Base-by-base conservation (phyloP, 2,329 filamentous ascomycete species). In the Alternaria consortialis region DNA sequence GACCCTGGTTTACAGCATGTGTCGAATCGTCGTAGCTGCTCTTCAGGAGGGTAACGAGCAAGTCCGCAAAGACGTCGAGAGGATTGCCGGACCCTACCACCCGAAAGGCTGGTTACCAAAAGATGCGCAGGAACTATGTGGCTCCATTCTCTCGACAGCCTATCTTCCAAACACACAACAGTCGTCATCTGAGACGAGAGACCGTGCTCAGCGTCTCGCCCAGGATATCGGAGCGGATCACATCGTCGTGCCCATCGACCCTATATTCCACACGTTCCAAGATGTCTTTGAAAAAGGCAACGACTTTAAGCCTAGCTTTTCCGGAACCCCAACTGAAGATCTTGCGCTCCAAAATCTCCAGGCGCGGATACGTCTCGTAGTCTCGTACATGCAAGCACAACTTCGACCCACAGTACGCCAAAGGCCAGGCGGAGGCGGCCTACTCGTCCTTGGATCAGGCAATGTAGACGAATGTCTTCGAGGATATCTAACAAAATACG, bases 401-500 rank as follows among this genome's bases (percentile, higher is more conserved):
- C 27, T 88, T 89, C 69, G 89, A 0, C 87, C 88, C 0, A 86
- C 84, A 3, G 83, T 86, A 3, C 84, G 89, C 12, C 80, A 85
- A 6, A 80, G 85, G 15, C 82, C 83, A n/a, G 84, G 84, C 17
- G 86, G 87, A 4, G 86, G 85, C 15, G 78, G 81, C 11, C 80
- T 92, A 0, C 81, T 93, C 3, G 88, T 93, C 0, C 82, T 93
- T 0, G 90, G 88, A 15, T 86, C 83, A 20, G 88, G 87, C 2
- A 92, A 92, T 69, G 89, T 66, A 7, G 88, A 86, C 67, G 65
- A 86, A 67, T 81, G 80, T 62, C 77, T 87, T 27, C 80, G 84
- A 29, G 84, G 83, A 31, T 79, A 91, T 74, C 80, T 90, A 23
- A 92, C 90, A n/a, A 91, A 92, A 77, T 91, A 91, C 71, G 90